phyloP scores from a whole-genome alignment of 352 stramenopile genomes.

The Globisporangium radiosum region DNA sequence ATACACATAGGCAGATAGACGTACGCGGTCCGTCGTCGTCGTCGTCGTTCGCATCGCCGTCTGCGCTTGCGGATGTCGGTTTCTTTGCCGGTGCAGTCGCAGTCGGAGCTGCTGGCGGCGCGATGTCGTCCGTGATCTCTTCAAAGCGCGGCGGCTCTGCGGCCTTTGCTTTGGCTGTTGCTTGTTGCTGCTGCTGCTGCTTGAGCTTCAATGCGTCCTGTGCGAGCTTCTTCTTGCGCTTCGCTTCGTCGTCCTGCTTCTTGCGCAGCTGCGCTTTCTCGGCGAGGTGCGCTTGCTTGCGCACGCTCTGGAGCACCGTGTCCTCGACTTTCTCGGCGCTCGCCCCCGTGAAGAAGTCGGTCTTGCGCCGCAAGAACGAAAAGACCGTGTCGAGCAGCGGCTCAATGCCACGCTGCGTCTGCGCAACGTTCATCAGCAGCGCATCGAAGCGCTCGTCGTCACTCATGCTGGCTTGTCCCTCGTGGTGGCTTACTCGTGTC shows the following conservation, averaged over 20 bases:
- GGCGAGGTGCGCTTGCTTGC: slow-evolving; percentile 88
- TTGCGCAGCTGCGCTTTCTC: slow-evolving; percentile 75
- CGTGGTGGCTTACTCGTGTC: not conserved
- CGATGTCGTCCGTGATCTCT: slow-evolving; percentile 41
- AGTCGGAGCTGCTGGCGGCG: not conserved
- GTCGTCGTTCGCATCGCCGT: slow-evolving; percentile 35
- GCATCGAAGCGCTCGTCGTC: slow-evolving; percentile 88
- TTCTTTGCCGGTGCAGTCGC: slow-evolving; percentile 10
- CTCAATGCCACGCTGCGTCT: slow-evolving; percentile 96
- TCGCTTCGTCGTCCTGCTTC: slow-evolving; percentile 78
- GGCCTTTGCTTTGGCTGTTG: slow-evolving; percentile 8
- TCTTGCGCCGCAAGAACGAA: slow-evolving; percentile 98
- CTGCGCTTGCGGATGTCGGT: not conserved
- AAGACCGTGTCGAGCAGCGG: slow-evolving; percentile 97
- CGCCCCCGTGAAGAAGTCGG: slow-evolving; percentile 97
- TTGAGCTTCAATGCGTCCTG: slow-evolving; percentile 53
- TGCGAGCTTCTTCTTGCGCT: slow-evolving; percentile 54
- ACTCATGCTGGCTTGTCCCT: slow-evolving; percentile 29
- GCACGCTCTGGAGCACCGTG: slow-evolving; percentile 85
- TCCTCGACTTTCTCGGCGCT: slow-evolving; percentile 64
- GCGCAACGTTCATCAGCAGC: slow-evolving; percentile 96
- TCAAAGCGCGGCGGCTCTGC: slow-evolving; percentile 62
- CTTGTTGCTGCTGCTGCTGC: slow-evolving; percentile 7
- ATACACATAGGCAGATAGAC: not conserved
- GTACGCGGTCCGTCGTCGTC: slow-evolving; percentile 63